Percentiles rank a stretch among this genome's conserved stretches.
These are phyloP conservation scores for Elsinoe ampelina DNA, from an alignment of 2,329 filamentous ascomycete species.

Conservation along the genomic window DNA sequence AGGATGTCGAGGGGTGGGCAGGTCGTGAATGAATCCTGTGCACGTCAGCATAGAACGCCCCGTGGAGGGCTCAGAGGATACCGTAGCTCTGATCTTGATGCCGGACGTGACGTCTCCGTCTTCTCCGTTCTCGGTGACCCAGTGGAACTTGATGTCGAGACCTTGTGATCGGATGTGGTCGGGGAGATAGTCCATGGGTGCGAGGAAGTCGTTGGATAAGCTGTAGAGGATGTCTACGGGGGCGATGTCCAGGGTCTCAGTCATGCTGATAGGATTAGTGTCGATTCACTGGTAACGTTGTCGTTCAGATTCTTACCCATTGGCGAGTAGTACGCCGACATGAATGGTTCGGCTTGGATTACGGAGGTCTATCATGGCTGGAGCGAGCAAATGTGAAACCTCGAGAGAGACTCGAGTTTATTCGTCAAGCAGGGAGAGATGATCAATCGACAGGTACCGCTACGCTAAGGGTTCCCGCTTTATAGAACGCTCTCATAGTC, in stretches of 20 bases:
- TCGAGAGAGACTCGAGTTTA: no score
- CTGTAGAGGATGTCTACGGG: slow-evolving; percentile 24
- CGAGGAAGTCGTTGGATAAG: slow-evolving; percentile 19
- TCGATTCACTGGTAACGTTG: background rate
- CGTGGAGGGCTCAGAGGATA: background rate
- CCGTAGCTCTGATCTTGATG: slow-evolving; percentile 18
- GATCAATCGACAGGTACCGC: no score
- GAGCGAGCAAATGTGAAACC: no score
- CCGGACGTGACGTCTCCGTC: slow-evolving; percentile 17
- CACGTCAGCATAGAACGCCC: background rate
- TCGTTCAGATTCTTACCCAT: slow-evolving; percentile 12
- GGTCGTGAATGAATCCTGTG: slow-evolving; percentile 32
- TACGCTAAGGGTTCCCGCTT: no score
- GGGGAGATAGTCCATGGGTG: slow-evolving; percentile 12
- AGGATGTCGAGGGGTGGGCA: slow-evolving; percentile 36
- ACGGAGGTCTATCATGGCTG: background rate
- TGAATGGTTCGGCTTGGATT: slow-evolving; percentile 16
- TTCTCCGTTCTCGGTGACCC: slow-evolving; percentile 24
- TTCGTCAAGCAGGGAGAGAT: no score
- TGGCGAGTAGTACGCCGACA: slow-evolving; percentile 20
- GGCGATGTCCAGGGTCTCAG: slow-evolving; percentile 26
- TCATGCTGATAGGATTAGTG: slow-evolving; percentile 15
- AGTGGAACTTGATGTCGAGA: slow-evolving; percentile 26
- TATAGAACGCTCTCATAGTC: no score
- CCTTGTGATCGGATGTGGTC: slow-evolving; percentile 17